Evolutionary conservation across 2,329 filamentous ascomycete species (phyloP).

Genomic region (Neonectria sp.): DNA sequence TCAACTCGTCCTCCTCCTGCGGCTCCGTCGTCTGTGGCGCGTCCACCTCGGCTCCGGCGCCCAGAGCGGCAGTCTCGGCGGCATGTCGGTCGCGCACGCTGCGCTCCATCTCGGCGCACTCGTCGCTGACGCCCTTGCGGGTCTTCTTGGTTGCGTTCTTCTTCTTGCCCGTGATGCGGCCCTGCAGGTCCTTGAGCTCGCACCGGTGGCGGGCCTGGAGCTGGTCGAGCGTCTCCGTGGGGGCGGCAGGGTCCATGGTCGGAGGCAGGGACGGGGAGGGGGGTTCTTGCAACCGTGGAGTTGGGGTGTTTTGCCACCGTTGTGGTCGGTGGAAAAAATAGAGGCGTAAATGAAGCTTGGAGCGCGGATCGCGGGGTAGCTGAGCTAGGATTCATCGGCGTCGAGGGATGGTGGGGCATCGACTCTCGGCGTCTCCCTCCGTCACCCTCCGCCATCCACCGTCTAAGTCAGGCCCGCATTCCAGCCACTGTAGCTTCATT

Average conservation of each 20-base stretch:
- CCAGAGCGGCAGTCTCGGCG: slow-evolving; percentile 67
- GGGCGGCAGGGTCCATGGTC: slow-evolving; percentile 56
- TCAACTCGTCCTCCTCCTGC: slow-evolving; percentile 34
- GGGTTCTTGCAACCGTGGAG: neutral
- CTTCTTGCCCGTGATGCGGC: slow-evolving; percentile 93
- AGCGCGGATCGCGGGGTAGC: slow-evolving; percentile 33
- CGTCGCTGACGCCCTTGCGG: slow-evolving; percentile 80
- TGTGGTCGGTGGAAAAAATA: neutral
- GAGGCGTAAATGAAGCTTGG: slow-evolving; percentile 10
- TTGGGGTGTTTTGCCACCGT: too few species aligned
- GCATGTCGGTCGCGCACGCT: slow-evolving; percentile 77
- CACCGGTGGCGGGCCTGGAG: slow-evolving; percentile 86
- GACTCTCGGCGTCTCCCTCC: neutral
- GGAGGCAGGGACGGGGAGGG: neutral
- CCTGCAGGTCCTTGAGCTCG: slow-evolving; percentile 89
- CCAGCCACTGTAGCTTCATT: neutral
- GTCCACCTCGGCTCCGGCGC: slow-evolving; percentile 47
- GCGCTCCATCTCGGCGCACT: slow-evolving; percentile 80
- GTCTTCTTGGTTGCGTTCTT: slow-evolving; percentile 95
- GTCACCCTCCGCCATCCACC: neutral
- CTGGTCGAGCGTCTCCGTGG: slow-evolving; percentile 76
- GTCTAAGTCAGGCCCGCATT: neutral
- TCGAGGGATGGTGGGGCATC: slow-evolving; percentile 15
- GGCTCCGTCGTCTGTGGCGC: slow-evolving; percentile 25
- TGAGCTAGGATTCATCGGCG: slow-evolving; percentile 24